Percentiles rank a stretch among this genome's conserved stretches.
Evolutionary conservation across 768 basidiomycete species (phyloP).

Genomic region (Suillus subaureus): DNA sequence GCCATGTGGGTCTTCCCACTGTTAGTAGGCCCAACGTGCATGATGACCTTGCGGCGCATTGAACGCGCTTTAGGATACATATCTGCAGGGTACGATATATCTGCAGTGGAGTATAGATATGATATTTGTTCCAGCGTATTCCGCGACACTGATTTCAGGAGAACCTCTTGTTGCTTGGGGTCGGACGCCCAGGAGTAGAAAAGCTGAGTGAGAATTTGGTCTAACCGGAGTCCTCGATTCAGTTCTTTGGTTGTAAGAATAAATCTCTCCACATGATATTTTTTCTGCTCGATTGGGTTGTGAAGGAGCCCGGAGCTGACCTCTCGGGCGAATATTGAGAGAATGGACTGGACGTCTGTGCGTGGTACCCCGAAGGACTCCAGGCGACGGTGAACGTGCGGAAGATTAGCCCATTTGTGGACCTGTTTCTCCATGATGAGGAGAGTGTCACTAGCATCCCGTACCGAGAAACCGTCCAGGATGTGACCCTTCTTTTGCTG

Average conservation of each 20-base stretch:
- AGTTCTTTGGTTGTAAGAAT: constrained; percentile 34
- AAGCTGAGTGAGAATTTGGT: constrained; percentile 52
- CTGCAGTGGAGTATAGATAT: constrained; percentile 39
- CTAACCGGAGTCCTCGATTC: constrained; percentile 34
- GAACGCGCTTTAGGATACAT: constrained; percentile 53
- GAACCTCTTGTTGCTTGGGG: constrained; percentile 27
- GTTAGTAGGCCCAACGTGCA: constrained; percentile 98
- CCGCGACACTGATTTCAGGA: constrained; percentile 30
- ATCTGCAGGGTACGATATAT: constrained; percentile 51
- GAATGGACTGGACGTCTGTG: constrained; percentile 40
- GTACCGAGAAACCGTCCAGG: constrained; percentile 5
- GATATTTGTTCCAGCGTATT: constrained; percentile 42
- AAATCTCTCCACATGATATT: constrained; percentile 48
- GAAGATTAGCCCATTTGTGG: constrained; percentile 39
- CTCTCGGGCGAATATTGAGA: constrained; percentile 43
- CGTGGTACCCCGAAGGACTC: constrained; percentile 50
- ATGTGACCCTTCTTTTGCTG: constrained; percentile 7
- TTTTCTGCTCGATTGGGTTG: constrained; percentile 19
- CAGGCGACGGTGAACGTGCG: constrained; percentile 42
- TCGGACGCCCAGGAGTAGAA: constrained; percentile 60
- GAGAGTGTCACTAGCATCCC: constrained; percentile 15
- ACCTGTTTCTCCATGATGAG: constrained; percentile 40
- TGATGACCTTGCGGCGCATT: constrained; percentile 75
- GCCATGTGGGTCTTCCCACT: constrained; percentile 97
- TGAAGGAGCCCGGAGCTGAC: constrained; percentile 38